These are phyloP conservation scores for Beta lomatogona DNA, from an alignment of 179 eudicot species.

Conservation along the genomic window DNA sequence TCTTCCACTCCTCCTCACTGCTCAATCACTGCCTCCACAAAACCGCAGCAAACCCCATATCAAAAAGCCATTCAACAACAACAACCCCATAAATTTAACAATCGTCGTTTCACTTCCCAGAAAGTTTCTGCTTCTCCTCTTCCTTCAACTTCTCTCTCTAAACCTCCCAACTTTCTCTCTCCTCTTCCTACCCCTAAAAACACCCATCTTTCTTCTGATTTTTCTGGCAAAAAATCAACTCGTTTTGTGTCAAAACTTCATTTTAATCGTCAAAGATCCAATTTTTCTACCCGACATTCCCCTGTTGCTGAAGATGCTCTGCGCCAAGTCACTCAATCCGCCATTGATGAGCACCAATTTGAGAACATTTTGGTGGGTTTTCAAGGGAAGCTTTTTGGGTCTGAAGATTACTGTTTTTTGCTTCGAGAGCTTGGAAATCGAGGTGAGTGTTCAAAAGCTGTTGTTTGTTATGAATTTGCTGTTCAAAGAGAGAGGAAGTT, in stretches of 20 bases:
- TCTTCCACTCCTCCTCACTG: constrained; percentile 78
- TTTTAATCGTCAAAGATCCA: constrained; percentile 63
- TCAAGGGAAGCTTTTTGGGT: constrained; percentile 52
- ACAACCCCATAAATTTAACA: constrained; percentile 25
- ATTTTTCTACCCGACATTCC: constrained; percentile 58
- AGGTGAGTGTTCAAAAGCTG: constrained; percentile 57
- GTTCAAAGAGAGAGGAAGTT: constrained; percentile 49
- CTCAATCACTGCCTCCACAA: constrained; percentile 60
- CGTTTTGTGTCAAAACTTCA: constrained; percentile 89
- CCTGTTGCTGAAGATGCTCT: constrained; percentile 62
- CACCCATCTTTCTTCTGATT: constrained; percentile 68
- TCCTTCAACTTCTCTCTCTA: constrained; percentile 31
- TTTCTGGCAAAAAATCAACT: constrained; percentile 79
- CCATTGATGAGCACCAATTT: constrained; percentile 31
- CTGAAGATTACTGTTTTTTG: constrained; percentile 75
- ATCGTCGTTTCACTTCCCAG: constrained; percentile 30
- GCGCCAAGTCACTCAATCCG: constrained; percentile 30
- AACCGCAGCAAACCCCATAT: constrained; percentile 52
- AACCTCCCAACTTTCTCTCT: constrained; percentile 33
- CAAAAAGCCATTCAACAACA: constrained; percentile 36
- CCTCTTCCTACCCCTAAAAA: constrained; percentile 41
- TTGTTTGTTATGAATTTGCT: constrained; percentile 69
- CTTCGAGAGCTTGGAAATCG: constrained; percentile 80
- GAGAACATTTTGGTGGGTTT: constrained; percentile 45
- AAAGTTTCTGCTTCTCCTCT: constrained; percentile 28